Evolutionary conservation across 345 rosid genomes (phyloP), one percentile per base, ranked within the genome.

Genomic region (Isatis tinctoria): DNA sequence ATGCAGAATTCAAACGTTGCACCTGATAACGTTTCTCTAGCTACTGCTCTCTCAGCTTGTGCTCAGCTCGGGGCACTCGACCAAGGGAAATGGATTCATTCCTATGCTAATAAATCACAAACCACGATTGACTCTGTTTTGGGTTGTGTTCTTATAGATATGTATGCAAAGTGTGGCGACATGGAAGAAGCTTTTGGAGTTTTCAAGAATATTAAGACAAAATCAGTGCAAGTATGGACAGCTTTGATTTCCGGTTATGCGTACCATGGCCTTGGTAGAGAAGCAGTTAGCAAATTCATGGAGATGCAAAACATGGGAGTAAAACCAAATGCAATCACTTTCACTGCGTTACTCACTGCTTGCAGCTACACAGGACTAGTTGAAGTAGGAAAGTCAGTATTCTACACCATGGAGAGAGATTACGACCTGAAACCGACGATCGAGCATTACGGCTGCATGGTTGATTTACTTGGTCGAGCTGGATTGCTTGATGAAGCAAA

Each of bases 381-480:
- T 10, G 82, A 78, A 8, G 85, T 88, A 69, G 97, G 93, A 3
- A 86, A 83, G 51, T 37, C 67, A 5, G 13, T 85, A 53, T 89
- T 87, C 70, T 33, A 80, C 67, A 80, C 82, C 78, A 87, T 86
- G 67, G 81, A 56, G 22, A 82, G 80, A 26, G 80, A 79, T 26
- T 63, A 86, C 67, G 63, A 67, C 59, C 54, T 86, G 78, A 82
- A 68, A 17, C 96, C 97, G 8, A 73, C 80, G 1, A 54, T 87
- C n/a, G 92, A 92, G 79, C 97, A 92, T 66, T 92, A 84, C 32
- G 96, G 97, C 6, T 86, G 96, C 79, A 72, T 92, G 86, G 93
- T 88, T 69, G 90, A 89, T 84, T 85, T 89, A 37, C 85, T 92
- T 4, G 88, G 92, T 56, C 83, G 90, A 79, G 92, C 89, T 48